phyloP scores from a whole-genome alignment of 2,329 filamentous ascomycete species.

The Aureobasidium sp. region DNA sequence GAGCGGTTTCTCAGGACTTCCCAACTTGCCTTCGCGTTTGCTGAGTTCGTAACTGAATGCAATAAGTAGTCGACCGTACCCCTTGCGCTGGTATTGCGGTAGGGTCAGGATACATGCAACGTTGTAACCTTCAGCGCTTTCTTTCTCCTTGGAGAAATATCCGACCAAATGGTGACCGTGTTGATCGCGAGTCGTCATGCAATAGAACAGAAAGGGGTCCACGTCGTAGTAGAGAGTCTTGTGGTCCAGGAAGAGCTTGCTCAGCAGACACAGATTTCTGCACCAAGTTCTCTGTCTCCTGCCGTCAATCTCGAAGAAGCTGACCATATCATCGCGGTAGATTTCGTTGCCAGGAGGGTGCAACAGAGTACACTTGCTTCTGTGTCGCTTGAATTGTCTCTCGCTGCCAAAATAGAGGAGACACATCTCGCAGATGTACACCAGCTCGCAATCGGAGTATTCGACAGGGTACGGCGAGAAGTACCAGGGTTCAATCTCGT shows the following conservation, averaged over 20 bases:
- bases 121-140: constrained; percentile 94
- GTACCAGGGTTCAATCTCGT: constrained; percentile 95
- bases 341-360: constrained; percentile 98
- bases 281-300: constrained; percentile 92
- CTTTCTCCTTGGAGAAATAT: constrained; percentile 99
- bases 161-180: constrained; percentile 92
- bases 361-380: constrained; percentile 78
- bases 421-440: constrained; percentile 97
- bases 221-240: constrained; percentile 99
- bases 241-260: constrained; percentile 94
- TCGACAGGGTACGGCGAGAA: constrained; percentile 92
- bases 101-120: constrained; percentile 95
- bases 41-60: constrained; percentile 96
- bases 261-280: constrained; percentile 86
- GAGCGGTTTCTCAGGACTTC: constrained; percentile 91
- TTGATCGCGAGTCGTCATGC: constrained; percentile 85
- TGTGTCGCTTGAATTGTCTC: constrained; percentile 75
- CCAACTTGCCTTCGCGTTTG: constrained; percentile 88
- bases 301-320: constrained; percentile 96
- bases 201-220: constrained; percentile 98
- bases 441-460: constrained; percentile 79
- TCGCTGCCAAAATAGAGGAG: constrained; percentile 79
- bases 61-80: constrained; percentile 86
- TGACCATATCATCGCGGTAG: constrained; percentile 87
- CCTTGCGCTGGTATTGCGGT: constrained; percentile 91